phyloP scores from a whole-genome alignment of 1,139 yeast species.

The Tardiomyces blankii region DNA sequence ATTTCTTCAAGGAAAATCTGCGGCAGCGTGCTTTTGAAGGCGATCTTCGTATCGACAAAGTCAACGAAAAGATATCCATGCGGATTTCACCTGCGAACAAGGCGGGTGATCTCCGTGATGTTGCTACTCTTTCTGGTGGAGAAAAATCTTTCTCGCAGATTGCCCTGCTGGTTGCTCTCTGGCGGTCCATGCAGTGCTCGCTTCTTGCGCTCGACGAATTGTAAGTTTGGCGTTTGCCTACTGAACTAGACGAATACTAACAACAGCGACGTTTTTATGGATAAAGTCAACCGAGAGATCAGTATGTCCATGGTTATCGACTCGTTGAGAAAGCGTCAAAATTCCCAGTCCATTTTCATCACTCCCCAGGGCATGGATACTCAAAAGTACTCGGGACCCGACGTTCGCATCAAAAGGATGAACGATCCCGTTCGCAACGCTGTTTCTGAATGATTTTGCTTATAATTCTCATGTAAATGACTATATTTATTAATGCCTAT shows the following conservation, averaged over 20 bases:
- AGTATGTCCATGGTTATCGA: constrained; percentile 67
- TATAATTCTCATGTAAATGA: constrained; percentile 1
- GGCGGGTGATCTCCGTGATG: constrained; percentile 51
- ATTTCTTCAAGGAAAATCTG: constrained; percentile 17
- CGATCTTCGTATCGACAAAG: constrained; percentile 49
- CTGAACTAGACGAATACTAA: not conserved
- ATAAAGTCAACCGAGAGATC: constrained; percentile 74
- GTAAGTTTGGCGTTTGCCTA: not conserved
- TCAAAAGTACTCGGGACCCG: constrained; percentile 39
- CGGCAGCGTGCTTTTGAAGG: constrained; percentile 63
- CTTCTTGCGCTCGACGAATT: constrained; percentile 91
- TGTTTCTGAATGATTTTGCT: not conserved
- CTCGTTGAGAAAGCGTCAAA: constrained; percentile 47
- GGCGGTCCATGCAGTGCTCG: constrained; percentile 86
- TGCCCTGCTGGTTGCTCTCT: constrained; percentile 75
- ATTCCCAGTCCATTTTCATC: constrained; percentile 81
- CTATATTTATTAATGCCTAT: not conserved
- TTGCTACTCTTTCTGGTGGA: constrained; percentile 88
- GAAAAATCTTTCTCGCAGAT: constrained; percentile 93
- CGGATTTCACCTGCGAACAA: constrained; percentile 37
- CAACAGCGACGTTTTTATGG: constrained; percentile 80
- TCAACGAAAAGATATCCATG: constrained; percentile 26
- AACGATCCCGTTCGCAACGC: constrained; percentile 33
- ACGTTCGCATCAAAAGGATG: constrained; percentile 65
- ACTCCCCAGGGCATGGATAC: constrained; percentile 92